Conservation (phyloP, 805 yeast species). For the Candida succiphila region DNA sequence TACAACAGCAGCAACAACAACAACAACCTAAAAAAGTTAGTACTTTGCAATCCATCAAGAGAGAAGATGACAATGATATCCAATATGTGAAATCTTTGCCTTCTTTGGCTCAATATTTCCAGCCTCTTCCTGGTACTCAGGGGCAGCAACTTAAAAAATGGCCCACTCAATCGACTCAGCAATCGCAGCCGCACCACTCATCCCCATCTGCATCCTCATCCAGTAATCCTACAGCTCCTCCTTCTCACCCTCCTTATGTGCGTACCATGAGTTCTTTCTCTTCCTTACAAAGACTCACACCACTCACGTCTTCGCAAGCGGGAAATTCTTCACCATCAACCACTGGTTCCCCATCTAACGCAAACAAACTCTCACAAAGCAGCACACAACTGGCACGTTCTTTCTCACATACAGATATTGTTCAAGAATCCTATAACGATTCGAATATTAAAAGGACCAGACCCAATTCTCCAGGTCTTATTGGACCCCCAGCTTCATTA, state of each 20-base stretch:
- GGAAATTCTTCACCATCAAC: slow-evolving; percentile 9
- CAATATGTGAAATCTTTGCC: slow-evolving; percentile 42
- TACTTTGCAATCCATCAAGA: neutral
- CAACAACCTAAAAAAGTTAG: slow-evolving; percentile 6
- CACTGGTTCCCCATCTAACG: slow-evolving; percentile 8
- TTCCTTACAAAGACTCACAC: slow-evolving; percentile 37
- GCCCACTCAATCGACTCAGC: too few relatives aligned
- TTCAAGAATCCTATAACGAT: slow-evolving; percentile 17
- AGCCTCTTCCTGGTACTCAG: slow-evolving; percentile 29
- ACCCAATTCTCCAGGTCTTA: slow-evolving; percentile 35
- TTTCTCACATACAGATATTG: slow-evolving; percentile 35
- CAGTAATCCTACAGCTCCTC: slow-evolving; percentile 17
- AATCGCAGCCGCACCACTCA: too few relatives aligned
- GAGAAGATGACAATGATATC: slow-evolving; percentile 8
- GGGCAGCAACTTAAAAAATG: too few relatives aligned
- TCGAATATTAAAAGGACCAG: slow-evolving; percentile 31
- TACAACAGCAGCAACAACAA: slow-evolving; percentile 9
- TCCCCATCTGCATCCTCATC: slow-evolving; percentile 14
- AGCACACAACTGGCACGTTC: slow-evolving; percentile 12
- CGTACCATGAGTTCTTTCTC: slow-evolving; percentile 25
- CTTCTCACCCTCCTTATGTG: slow-evolving; percentile 8
- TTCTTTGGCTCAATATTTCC: slow-evolving; percentile 39
- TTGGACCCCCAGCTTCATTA: slow-evolving; percentile 9
- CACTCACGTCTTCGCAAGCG: slow-evolving; percentile 15
- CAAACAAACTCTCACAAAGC: neutral